Evolutionary conservation across 495 filamentous ascomycete genomes (phyloP).

Genomic region (Parathielavia hyrcaniae): DNA sequence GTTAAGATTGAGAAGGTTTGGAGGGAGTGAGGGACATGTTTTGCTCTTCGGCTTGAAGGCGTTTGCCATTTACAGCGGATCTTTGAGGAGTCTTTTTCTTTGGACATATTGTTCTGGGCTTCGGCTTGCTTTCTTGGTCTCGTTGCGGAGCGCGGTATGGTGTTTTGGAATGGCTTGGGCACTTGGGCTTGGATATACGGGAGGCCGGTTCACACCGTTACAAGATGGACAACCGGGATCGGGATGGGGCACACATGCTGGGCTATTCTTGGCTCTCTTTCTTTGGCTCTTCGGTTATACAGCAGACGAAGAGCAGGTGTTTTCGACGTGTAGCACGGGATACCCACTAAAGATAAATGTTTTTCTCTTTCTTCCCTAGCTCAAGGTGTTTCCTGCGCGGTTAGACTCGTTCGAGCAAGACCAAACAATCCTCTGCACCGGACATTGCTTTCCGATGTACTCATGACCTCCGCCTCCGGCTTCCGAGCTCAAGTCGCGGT

Average conservation of each 20-base stretch:
- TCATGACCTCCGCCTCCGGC: no score
- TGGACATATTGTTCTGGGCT: neutral
- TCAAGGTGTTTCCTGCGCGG: neutral
- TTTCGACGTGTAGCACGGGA: slow-evolving; percentile 8
- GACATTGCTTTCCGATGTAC: no score
- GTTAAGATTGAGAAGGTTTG: slow-evolving; percentile 52
- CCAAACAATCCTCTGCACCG: no score
- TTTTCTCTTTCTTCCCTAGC: neutral
- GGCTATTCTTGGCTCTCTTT: slow-evolving; percentile 2
- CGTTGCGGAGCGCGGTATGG: neutral
- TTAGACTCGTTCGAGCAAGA: no score
- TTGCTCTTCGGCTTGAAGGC: neutral
- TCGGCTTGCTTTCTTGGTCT: neutral
- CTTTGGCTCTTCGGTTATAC: neutral
- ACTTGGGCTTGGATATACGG: neutral
- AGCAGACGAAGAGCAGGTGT: neutral
- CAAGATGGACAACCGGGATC: neutral
- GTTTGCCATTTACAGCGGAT: neutral
- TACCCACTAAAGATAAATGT: slow-evolving; percentile 10
- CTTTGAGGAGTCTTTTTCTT: neutral
- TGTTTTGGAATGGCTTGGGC: neutral
- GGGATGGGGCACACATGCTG: neutral
- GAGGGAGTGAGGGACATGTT: slow-evolving; percentile 5
- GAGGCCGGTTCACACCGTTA: slow-evolving; percentile 4
- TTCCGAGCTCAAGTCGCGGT: no score